phyloP scores from a whole-genome alignment of 2,329 filamentous ascomycete species.

The Colletotrichum tabaci region DNA sequence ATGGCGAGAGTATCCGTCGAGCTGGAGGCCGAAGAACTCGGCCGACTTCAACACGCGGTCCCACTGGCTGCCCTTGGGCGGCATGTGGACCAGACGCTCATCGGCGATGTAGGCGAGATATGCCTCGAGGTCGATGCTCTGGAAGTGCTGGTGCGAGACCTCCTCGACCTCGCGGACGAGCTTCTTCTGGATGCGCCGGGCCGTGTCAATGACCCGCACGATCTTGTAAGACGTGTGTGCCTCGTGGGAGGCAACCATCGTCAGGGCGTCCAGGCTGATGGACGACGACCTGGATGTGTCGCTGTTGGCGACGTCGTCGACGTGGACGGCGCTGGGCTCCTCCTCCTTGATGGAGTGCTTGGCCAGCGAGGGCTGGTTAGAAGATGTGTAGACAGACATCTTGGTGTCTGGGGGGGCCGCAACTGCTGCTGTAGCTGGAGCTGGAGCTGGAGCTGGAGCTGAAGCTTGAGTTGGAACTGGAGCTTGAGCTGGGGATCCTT shows the following conservation, averaged over 20 bases:
- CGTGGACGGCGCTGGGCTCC: background rate
- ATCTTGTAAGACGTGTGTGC: background rate
- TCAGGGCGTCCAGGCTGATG: constrained; percentile 18
- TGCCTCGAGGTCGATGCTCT: constrained; percentile 28
- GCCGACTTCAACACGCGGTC: constrained; percentile 57
- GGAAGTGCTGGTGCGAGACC: constrained; percentile 22
- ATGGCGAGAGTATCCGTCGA: constrained; percentile 53
- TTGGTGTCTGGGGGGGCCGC: constrained; percentile 8
- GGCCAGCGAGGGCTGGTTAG: constrained; percentile 12
- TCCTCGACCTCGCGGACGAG: constrained; percentile 31
- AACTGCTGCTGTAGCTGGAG: too few species aligned
- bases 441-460: too few species aligned
- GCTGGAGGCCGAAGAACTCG: constrained; percentile 58
- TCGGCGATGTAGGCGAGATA: constrained; percentile 57
- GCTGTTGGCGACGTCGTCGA: constrained; percentile 9
- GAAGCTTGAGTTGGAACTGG: too few species aligned
- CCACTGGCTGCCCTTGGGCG: constrained; percentile 57
- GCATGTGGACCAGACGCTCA: constrained; percentile 59
- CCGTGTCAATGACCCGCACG: constrained; percentile 21
- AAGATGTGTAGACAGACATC: constrained; percentile 17
- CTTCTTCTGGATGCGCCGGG: constrained; percentile 11
- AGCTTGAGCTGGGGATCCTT: background rate
- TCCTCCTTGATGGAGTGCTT: constrained; percentile 28
- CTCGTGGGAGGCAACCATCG: constrained; percentile 12
- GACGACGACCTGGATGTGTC: constrained; percentile 28